These are phyloP conservation scores for Metschnikowia kunwiensis DNA, from an alignment of 805 yeast genomes.

Conservation along the genomic window DNA sequence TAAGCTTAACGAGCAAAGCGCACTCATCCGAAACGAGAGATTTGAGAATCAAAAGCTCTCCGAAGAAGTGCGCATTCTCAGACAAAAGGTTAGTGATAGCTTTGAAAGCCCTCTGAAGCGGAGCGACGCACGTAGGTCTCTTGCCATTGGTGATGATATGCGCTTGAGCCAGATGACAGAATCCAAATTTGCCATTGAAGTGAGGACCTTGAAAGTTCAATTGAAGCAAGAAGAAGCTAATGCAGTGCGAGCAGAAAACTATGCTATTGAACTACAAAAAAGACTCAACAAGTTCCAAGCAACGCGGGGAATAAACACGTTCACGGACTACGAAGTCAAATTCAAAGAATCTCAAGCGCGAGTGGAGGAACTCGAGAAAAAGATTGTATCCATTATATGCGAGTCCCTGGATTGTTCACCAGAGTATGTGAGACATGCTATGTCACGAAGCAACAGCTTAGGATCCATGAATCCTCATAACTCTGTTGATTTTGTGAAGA, in stretches of 20 bases:
- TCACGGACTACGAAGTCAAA: constrained; percentile 35
- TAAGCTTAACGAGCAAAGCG: constrained; percentile 51
- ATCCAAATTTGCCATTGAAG: constrained; percentile 32
- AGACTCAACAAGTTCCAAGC: constrained; percentile 40
- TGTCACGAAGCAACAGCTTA: constrained; percentile 36
- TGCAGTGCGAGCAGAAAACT: constrained; percentile 49
- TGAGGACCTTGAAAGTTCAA: constrained; percentile 46
- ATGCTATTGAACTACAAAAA: constrained; percentile 43
- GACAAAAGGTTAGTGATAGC: constrained; percentile 33
- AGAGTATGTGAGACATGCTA: constrained; percentile 3
- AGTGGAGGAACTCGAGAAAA: constrained; percentile 31
- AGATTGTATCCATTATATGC: constrained; percentile 18
- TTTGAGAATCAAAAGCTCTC: constrained; percentile 44
- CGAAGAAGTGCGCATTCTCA: constrained; percentile 58
- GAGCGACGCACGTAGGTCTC: constrained; percentile 26
- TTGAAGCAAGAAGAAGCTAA: constrained; percentile 52
- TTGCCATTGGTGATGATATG: constrained; percentile 34
- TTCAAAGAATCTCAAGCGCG: constrained; percentile 35
- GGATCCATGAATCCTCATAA: constrained; percentile 24
- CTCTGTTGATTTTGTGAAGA: constrained; percentile 43
- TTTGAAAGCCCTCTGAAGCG: constrained; percentile 21
- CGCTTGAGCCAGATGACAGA: constrained; percentile 17
- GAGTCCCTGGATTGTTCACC: constrained; percentile 9
- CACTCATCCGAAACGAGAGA: constrained; percentile 45
- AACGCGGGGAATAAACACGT: constrained; percentile 35